Evolutionary conservation across 108 stramenopile genomes (phyloP), one percentile per base, ranked within the genome.

Genomic region (Cyclostephanos tholiformis): DNA sequence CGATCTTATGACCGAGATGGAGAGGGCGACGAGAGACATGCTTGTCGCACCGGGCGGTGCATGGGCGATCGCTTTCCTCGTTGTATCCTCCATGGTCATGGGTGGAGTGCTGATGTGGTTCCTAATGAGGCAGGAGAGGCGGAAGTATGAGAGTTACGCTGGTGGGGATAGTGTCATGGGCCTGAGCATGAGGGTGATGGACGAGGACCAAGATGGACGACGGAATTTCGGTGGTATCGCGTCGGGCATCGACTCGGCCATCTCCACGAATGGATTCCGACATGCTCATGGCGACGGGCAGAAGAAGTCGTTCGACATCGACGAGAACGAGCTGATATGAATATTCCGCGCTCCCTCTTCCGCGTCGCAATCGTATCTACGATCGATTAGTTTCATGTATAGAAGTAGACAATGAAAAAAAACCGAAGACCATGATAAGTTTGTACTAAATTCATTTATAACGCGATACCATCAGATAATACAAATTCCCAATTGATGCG

Each of bases 121-220:
- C 7, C 23, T 63, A 7, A 73, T 63, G 67, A 63, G 71, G 38
- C 66, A 57, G 4, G 51, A 57, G 50, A 25, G 60, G 67, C 71
- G 57, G 26, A 68, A 35, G 46, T 59, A 65, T 36, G 62, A 72
- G 44, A 36, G 53, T 5, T 52, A 57, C 29, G 48, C 12, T 2
- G 46, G 65, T 9, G 20, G 19, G 25, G 30, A 35, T 8, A 53
- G 35, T 22, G 49, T 71, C 67, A 30, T 51, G 16, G 78, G 72
- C 52, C 53, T 79, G 61, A 72, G 67, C 53, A 69, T 79, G 78
- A 53, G 61, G 29, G 63, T 16, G 10, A 48, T 72, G 29, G 78
- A 69, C 14, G 41, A 64, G 13, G 48, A 57, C 4, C 50, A 64
- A 7, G 59, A 64, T 12, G 41, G 41, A 41, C 41, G 41, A 10